Conservation (phyloP, 2,329 filamentous ascomycete species). For the Decorospora gaudefroyi region DNA sequence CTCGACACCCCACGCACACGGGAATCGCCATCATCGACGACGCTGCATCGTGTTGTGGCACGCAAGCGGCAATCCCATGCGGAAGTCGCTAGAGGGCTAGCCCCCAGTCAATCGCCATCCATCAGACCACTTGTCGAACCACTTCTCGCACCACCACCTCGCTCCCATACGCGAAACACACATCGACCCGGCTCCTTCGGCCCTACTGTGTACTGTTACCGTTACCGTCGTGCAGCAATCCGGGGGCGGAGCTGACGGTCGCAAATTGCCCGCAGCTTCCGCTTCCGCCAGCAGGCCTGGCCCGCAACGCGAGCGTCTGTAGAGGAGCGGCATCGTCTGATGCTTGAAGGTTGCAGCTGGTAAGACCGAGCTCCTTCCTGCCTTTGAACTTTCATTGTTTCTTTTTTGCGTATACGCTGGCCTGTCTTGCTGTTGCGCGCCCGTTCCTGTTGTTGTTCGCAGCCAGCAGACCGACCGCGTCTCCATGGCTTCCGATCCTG, state of each 20-base stretch:
- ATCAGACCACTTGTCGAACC: conserved; percentile 18
- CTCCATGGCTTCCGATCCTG: conserved; percentile 32
- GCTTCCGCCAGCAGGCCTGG: conserved; percentile 6
- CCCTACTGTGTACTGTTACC: conserved; percentile 2
- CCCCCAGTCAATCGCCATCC: conserved; percentile 4
- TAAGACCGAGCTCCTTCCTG: conserved; percentile 19
- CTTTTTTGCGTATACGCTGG: conserved; percentile 6
- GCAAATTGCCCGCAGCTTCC: conserved; percentile 5
- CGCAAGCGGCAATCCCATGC: no score
- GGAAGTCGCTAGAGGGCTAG: no score
- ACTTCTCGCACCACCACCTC: conserved; percentile 12
- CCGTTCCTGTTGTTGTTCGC: conserved; percentile 6
- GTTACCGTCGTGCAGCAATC: conserved; percentile 5
- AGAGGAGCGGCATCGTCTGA: conserved; percentile 21
- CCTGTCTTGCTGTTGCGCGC: conserved; percentile 2
- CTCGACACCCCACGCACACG: no score
- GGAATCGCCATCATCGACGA: background rate
- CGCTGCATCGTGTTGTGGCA: background rate
- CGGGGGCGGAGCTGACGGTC: conserved; percentile 5
- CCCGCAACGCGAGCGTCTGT: conserved; percentile 5
- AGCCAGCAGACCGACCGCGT: conserved; percentile 8
- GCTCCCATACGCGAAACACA: conserved; percentile 9
- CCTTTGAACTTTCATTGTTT: background rate
- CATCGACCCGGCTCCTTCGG: conserved; percentile 10
- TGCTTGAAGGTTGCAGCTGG: conserved; percentile 12